Evolutionary conservation across 208 protist genomes (phyloP).

Genomic region (Leptomonas seymouri): DNA sequence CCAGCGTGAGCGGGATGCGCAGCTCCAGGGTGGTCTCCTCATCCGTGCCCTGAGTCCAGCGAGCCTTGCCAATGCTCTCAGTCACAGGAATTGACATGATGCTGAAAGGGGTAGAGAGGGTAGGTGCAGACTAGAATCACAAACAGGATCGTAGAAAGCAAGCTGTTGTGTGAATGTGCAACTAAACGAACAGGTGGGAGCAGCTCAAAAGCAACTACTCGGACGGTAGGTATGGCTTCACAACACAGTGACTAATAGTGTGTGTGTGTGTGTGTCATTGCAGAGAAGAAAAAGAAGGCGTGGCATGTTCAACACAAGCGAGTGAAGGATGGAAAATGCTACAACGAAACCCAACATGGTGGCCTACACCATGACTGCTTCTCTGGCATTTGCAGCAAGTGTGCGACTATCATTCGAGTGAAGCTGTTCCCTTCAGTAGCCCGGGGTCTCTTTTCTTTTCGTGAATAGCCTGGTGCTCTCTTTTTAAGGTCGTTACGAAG

Average conservation of each 20-base stretch:
- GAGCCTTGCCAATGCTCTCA: slow-evolving; percentile 62
- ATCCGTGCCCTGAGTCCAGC: slow-evolving; percentile 76
- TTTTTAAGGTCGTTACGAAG: background rate
- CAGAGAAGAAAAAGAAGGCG: background rate
- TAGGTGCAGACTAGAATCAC: no score
- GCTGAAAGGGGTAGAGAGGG: slow-evolving; percentile 7
- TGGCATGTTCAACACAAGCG: background rate
- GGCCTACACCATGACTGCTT: no score
- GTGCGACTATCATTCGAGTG: no score
- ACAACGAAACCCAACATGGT: no score
- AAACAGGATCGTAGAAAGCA: no score
- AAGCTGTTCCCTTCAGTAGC: no score
- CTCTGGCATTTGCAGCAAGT: no score
- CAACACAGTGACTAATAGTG: background rate
- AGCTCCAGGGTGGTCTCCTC: slow-evolving; percentile 69
- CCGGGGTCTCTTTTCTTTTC: background rate
- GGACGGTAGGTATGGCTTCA: no score
- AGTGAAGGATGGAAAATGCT: background rate
- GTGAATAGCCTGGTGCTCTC: background rate
- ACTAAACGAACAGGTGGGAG: background rate
- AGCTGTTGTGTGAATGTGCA: background rate
- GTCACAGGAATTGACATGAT: slow-evolving; percentile 47
- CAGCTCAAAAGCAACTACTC: background rate
- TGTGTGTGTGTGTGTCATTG: background rate
- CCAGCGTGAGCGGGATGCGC: slow-evolving; percentile 70